phyloP scores from a whole-genome alignment of 495 filamentous ascomycete genomes.

The Lasiosphaeria ovina region DNA sequence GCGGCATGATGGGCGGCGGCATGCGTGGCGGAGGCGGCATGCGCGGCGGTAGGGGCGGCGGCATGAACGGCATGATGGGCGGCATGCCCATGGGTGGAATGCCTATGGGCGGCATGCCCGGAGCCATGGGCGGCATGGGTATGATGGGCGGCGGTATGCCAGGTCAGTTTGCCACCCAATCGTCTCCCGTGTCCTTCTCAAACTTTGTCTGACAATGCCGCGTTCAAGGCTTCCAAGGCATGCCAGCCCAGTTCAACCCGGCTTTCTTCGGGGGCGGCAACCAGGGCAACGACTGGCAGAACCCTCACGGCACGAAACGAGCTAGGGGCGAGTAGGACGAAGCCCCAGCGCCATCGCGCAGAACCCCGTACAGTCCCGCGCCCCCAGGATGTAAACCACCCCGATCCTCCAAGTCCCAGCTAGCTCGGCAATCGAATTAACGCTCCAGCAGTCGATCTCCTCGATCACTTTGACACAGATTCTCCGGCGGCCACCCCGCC shows the following conservation, averaged over 20 bases:
- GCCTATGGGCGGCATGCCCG: constrained; percentile 52
- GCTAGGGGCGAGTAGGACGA: constrained; percentile 50
- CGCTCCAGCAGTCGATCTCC: no score
- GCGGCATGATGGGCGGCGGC: constrained; percentile 64
- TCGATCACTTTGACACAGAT: no score
- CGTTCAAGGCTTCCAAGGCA: constrained; percentile 61
- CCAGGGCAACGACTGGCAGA: constrained; percentile 59
- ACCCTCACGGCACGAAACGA: constrained; percentile 81
- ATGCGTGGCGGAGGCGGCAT: constrained; percentile 69
- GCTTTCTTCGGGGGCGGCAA: constrained; percentile 65
- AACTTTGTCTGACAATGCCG: not conserved
- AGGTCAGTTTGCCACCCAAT: constrained; percentile 35
- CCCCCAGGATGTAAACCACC: not conserved
- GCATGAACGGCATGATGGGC: constrained; percentile 37
- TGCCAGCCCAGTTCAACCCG: constrained; percentile 73
- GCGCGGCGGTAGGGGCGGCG: constrained; percentile 68
- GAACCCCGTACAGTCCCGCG: not conserved
- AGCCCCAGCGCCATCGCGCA: constrained; percentile 1
- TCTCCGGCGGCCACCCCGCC: no score
- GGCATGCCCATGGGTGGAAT: constrained; percentile 29
- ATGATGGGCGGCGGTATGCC: constrained; percentile 66
- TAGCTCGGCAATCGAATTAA: no score
- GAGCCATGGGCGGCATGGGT: constrained; percentile 57
- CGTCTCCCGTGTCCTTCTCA: not conserved
- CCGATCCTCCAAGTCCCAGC: no score